phyloP scores from a whole-genome alignment of 192 early-diverging fungal genomes.

The Umbelopsis ramanniana region DNA sequence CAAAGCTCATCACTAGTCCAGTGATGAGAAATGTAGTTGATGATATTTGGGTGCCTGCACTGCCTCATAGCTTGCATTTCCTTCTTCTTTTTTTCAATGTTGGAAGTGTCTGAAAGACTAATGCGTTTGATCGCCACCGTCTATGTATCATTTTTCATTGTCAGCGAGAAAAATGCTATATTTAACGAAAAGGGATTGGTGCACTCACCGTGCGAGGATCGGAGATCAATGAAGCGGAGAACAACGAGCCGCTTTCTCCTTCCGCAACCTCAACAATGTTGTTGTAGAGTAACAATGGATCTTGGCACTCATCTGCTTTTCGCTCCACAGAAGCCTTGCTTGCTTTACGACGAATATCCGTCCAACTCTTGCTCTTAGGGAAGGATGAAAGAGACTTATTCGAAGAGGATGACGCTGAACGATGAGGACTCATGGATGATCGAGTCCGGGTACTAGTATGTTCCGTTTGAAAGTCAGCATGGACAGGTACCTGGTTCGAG shows the following conservation, averaged over 20 bases:
- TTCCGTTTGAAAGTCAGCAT: constrained; percentile 12
- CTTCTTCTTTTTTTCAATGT: constrained; percentile 86
- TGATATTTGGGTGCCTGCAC: constrained; percentile 82
- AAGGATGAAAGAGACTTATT: background rate
- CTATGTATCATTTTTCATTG: background rate
- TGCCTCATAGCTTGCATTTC: constrained; percentile 86
- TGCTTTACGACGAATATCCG: constrained; percentile 8
- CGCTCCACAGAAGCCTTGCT: background rate
- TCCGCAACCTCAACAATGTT: constrained; percentile 88
- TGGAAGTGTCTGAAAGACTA: constrained; percentile 76
- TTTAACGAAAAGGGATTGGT: constrained; percentile 9
- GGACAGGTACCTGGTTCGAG: constrained; percentile 1
- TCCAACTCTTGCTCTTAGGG: constrained; percentile 9
- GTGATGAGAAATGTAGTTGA: constrained; percentile 87
- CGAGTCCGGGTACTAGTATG: constrained; percentile 5
- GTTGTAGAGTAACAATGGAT: constrained; percentile 55
- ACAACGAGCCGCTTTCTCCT: constrained; percentile 88
- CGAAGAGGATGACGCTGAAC: background rate
- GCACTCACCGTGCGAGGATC: constrained; percentile 12
- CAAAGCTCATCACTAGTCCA: constrained; percentile 81
- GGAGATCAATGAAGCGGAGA: constrained; percentile 66
- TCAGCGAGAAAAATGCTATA: constrained; percentile 47
- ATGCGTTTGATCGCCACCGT: constrained; percentile 88
- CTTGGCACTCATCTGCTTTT: background rate
- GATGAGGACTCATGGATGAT: constrained; percentile 14